Conservation (phyloP, 2,329 filamentous ascomycete genomes). For the Fusarium sp. region DNA sequence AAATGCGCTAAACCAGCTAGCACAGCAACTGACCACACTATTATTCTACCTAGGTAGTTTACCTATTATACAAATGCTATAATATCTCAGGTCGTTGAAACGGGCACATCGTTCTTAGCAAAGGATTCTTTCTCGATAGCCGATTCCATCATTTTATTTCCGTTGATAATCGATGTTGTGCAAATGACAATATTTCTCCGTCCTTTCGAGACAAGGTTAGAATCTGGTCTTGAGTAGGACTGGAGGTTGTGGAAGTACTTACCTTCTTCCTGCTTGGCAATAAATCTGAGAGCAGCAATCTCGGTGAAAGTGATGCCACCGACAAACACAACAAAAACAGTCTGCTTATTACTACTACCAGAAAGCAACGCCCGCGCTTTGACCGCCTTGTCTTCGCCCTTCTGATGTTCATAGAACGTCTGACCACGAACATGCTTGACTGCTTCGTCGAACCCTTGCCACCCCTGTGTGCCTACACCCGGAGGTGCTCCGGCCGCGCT, state of each 20-base stretch:
- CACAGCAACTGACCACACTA: conserved; percentile 8
- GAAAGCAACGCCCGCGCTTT: conserved; percentile 87
- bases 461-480: conserved; percentile 78
- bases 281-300: conserved; percentile 91
- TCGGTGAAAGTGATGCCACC: conserved; percentile 98
- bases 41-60: conserved; percentile 32
- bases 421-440: conserved; percentile 88
- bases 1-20: conserved; percentile 23
- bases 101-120: conserved; percentile 57
- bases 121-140: conserved; percentile 81
- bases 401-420: conserved; percentile 93
- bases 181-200: conserved; percentile 90
- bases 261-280: conserved; percentile 86
- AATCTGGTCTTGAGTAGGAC: neutral
- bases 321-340: conserved; percentile 94
- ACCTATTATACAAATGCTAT: conserved; percentile 40
- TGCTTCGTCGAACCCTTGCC: conserved; percentile 93
- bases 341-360: conserved; percentile 83
- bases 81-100: conserved; percentile 34
- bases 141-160: conserved; percentile 88
- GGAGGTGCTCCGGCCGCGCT: conserved; percentile 49
- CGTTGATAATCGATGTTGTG: conserved; percentile 91
- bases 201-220: conserved; percentile 58
- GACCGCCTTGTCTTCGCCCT: conserved; percentile 91
- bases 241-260: conserved; percentile 43